Percentiles rank a stretch among this genome's conserved stretches.
Conservation (phyloP, 163 green algal genomes). For the Chloroidium sp. region DNA sequence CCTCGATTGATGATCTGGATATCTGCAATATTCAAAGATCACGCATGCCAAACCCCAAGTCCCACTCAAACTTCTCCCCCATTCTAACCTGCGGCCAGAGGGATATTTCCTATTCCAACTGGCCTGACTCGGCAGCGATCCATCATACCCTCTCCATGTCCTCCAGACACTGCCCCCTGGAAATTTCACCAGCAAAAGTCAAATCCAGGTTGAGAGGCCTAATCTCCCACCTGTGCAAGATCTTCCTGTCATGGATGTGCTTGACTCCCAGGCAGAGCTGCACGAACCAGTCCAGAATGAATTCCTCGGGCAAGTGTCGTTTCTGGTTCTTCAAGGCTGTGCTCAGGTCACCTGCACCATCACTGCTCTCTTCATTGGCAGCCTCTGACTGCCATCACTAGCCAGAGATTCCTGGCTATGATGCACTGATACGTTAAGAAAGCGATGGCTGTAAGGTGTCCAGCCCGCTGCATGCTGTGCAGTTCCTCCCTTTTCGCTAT, state of each 20-base stretch:
- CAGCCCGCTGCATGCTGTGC: neutral
- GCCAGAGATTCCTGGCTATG: neutral
- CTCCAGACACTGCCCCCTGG: too few relatives aligned
- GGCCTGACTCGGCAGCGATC: too few relatives aligned
- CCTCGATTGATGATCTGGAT: too few relatives aligned
- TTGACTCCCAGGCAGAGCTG: conserved; percentile 71
- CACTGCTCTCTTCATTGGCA: neutral
- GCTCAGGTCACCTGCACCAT: conserved; percentile 55
- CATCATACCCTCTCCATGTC: too few relatives aligned
- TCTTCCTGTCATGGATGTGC: conserved; percentile 72
- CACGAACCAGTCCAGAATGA: conserved; percentile 68
- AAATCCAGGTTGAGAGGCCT: too few relatives aligned
- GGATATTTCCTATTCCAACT: too few relatives aligned
- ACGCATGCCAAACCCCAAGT: too few relatives aligned
- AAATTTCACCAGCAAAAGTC: too few relatives aligned
- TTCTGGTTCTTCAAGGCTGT: conserved; percentile 47
- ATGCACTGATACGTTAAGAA: neutral
- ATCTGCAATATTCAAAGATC: too few relatives aligned
- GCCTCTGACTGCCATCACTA: neutral
- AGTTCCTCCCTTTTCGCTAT: neutral
- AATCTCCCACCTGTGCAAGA: conserved; percentile 50
- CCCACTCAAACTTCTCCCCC: too few relatives aligned
- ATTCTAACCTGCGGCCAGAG: too few relatives aligned
- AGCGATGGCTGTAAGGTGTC: neutral
- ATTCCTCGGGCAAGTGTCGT: conserved; percentile 43